Evolutionary conservation across 129 eudicot genomes (phyloP), one percentile per base, ranked within the genome.

Genomic region (Helichrysum umbraculigerum): DNA sequence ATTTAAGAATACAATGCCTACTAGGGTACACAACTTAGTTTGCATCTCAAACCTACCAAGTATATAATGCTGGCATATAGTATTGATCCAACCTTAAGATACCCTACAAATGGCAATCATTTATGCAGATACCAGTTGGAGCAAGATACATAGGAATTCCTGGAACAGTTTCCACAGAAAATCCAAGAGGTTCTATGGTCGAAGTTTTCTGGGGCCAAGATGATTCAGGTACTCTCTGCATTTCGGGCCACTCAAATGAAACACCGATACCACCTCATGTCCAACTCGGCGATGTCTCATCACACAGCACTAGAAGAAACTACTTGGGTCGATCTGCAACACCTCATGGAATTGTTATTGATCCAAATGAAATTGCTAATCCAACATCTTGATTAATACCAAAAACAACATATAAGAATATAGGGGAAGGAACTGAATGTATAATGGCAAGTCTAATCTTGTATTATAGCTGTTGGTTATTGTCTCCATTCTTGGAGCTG

Each of bases 181-280:
- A 85, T 79, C 91, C 93, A n/a, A 81, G 86, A 74, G 97, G 97
- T 3, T 57, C 64, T 16, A 93, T 93, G 98, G 98, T 93, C 7
- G 93, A 93, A 74, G 96, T 93, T 37, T 87, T 72, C 50, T 93
- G 97, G 98, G 90, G 80, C 57, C 97, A 93, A 83, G 96, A 93
- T 73, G 98, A 93, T 75, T 75, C 93, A 1, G 97, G 97, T 35
- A 64, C 81, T 7, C 96, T 88, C 42, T 88, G 93, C 79, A 83
- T 93, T 25, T 84, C 87, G 4, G 98, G 98, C 37, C 81, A 87
- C 82, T 90, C 98, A 0, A 63, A 71, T 19, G 96, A 91, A 79
- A 84, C 78, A 17, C 86, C 90, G 1, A 75, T 93, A 50, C 97
- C 97, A 6, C 54, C 88, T 68, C 84, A 82, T 81, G 88, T 85